Evolutionary conservation across 1,139 yeast genomes (phyloP), one percentile per base, ranked within the genome.

Genomic region (Scheffersomyces parashehatae): DNA sequence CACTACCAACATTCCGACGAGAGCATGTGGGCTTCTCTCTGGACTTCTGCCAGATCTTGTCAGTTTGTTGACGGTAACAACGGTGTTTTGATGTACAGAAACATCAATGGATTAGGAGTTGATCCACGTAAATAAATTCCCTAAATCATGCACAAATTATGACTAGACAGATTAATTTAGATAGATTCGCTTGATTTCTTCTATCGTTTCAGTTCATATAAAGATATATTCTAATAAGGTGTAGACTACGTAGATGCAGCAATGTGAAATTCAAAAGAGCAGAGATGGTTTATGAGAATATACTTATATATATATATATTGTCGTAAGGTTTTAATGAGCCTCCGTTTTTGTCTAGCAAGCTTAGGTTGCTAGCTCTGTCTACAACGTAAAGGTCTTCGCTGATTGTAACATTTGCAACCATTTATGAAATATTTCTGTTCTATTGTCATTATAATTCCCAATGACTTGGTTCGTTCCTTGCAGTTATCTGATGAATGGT

Each of bases 31-130:
- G 64, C 68, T 31, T 70, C 89, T 10, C 70, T 88, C 53, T 88
- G 91, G 90, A 81, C 79, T 54, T 71, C 81, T 44, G 75, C 82
- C 38, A 81, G 95, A 68, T 59, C 77, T 54, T 88, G 96, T 64
- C 95, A 88, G 65, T 88, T 80, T 59, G 91, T 88, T 47, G 96
- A 88, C 51, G 95, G 89, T 55, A 84, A 82, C 51, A 77, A 81
- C 53, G 95, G 91, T 45, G 83, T 87, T 48, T 67, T 74, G 71
- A 86, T 87, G 93, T 87, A 75, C 67, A 80, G 95, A 73, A 87
- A 86, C 66, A 68, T 75, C 58, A 87, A 87, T 68, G 67, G 67
- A 24, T 49, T 56, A 43, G 75, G 75, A 29, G 65, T 68, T 34
- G 58, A 57, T 43, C 69, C 69, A 49, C 58, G 50, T 48, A 63